Base-by-base conservation (phyloP, 257 asterid genomes). In the Salvia hispanica region DNA sequence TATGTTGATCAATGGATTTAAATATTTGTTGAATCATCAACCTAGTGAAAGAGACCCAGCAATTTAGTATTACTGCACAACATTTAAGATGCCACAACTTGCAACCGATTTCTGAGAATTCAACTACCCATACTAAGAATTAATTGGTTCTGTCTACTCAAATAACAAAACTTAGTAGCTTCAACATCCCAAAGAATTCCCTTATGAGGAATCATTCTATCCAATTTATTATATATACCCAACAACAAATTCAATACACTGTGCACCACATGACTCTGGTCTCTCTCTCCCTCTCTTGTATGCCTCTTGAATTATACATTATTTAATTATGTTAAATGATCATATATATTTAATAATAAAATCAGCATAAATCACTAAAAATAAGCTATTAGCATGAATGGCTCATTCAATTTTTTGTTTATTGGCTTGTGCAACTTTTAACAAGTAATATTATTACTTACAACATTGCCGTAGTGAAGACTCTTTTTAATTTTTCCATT, bases 401-500 rank as follows among this genome's bases (percentile, higher is more conserved):
- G 5, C 39, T 34, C 39, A 34, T 25, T 25, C 31, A 25, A 25
- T 25, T 25, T 25, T 2, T 25, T 25, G 31, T 25, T 25, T 25
- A 25, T 25, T 1, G 31, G 31, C 2, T 25, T 25, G 31, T 25
- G 31, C 31, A 25, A 25, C 31, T 25, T 2, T 25, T 25, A 25
- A 25, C 31, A 25, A 25, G 3, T 25, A 25, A 18, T 25, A 25
- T 25, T 25, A 25, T 45, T 5, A 13, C 92, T 84, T 80, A 92
- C 98, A 36, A 76, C 73, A 68, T 71, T 79, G 14, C 89, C 92
- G 55, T 81, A 76, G 36, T 69, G 68, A 33, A 80, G 88, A 25
- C 72, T 80, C 40, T 56, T 79, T 71, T 84, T 87, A 0, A 44
- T 62, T 75, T 67, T 85, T 8, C 96, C 98, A 64, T 87, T 89